These are phyloP conservation scores for Westerdykella sp. DNA, from an alignment of 2,329 filamentous ascomycete species.

Conservation along the genomic window DNA sequence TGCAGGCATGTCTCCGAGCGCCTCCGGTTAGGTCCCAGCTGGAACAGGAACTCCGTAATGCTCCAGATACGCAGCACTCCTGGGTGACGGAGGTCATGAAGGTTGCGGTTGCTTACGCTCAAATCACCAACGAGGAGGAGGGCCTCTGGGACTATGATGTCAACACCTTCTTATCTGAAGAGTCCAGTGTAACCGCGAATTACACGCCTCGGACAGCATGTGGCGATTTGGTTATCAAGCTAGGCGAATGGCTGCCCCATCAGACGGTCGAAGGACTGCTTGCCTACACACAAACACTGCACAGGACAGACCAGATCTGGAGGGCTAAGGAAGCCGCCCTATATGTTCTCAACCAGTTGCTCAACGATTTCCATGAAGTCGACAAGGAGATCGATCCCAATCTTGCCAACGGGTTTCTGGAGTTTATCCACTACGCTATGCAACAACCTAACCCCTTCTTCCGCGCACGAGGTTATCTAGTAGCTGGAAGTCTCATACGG, in stretches of 20 bases:
- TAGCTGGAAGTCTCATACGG: constrained; percentile 72
- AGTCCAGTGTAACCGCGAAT: constrained; percentile 89
- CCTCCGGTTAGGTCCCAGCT: constrained; percentile 84
- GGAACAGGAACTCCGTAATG: constrained; percentile 63
- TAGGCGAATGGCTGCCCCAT: constrained; percentile 80
- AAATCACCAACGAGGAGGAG: constrained; percentile 88
- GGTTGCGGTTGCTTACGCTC: constrained; percentile 75
- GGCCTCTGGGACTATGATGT: constrained; percentile 95
- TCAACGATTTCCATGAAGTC: constrained; percentile 76
- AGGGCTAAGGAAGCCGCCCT: constrained; percentile 73
- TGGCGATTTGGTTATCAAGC: constrained; percentile 84
- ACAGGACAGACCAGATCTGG: constrained; percentile 53
- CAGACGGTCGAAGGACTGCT: constrained; percentile 73
- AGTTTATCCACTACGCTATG: constrained; percentile 73
- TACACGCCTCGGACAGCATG: constrained; percentile 92
- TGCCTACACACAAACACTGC: constrained; percentile 67
- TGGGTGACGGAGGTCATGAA: constrained; percentile 89
- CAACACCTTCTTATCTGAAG: constrained; percentile 90
- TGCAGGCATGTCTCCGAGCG: constrained; percentile 84
- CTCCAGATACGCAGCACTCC: constrained; percentile 52
- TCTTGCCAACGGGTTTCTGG: constrained; percentile 67
- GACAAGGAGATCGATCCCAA: constrained; percentile 63
- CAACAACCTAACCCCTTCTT: constrained; percentile 68
- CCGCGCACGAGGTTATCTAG: constrained; percentile 78
- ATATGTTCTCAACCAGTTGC: constrained; percentile 76